A percentile compares a stretch with the other conserved stretches of the same genome.
These are phyloP conservation scores for Crepidotus variabilis DNA, from an alignment of 768 basidiomycete genomes.

Conservation along the genomic window DNA sequence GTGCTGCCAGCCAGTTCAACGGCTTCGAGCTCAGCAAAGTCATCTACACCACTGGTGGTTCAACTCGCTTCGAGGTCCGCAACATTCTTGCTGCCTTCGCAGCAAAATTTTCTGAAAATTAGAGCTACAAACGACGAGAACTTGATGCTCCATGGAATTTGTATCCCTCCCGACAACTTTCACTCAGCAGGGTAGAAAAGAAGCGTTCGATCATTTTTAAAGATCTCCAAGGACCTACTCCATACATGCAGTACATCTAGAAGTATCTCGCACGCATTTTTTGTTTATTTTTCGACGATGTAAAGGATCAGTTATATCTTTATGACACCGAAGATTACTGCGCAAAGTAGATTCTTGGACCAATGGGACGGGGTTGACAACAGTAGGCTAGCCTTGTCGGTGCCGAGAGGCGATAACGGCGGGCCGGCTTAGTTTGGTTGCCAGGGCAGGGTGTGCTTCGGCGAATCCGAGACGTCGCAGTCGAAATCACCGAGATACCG, in stretches of 20 bases:
- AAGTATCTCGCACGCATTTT: background rate
- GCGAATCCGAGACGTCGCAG: constrained; percentile 15
- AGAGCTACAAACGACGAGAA: constrained; percentile 5
- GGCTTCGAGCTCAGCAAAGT: constrained; percentile 74
- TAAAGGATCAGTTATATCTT: too few species aligned
- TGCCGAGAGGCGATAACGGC: constrained; percentile 19
- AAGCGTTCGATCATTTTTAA: background rate
- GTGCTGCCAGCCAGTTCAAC: constrained; percentile 92
- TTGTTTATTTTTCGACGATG: too few species aligned
- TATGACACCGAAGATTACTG: too few species aligned
- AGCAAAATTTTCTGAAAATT: constrained; percentile 34
- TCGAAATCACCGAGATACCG: constrained; percentile 1
- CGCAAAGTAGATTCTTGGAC: too few species aligned
- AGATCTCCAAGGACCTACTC: background rate
- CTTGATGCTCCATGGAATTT: background rate
- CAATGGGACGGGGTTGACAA: background rate
- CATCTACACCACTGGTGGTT: constrained; percentile 69
- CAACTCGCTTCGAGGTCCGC: constrained; percentile 32
- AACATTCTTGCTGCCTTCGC: constrained; percentile 48
- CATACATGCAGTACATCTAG: background rate
- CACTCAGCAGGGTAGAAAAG: background rate
- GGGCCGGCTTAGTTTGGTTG: constrained; percentile 11
- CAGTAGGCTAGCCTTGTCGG: constrained; percentile 6
- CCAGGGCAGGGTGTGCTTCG: constrained; percentile 13
- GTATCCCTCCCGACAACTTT: background rate